phyloP scores from a whole-genome alignment of 192 early-diverging fungal genomes.

The Physocladia obscura region DNA sequence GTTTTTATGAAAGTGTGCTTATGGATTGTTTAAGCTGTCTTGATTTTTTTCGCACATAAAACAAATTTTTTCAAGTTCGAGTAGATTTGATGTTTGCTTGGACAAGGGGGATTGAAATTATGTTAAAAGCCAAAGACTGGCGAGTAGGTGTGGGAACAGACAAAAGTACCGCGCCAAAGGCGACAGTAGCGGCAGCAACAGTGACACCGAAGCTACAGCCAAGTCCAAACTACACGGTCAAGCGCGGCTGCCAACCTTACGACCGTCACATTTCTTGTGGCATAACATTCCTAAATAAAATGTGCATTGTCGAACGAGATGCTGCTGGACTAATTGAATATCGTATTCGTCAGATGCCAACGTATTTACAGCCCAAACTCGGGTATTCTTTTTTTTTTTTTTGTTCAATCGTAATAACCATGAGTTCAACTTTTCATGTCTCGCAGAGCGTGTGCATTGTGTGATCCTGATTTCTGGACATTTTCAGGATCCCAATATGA shows the following conservation, averaged over 20 bases:
- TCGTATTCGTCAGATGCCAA: no score
- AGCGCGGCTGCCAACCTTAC: conserved; percentile 28
- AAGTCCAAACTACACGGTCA: conserved; percentile 22
- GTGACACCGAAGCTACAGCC: background rate
- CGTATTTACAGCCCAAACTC: no score
- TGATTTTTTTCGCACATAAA: background rate
- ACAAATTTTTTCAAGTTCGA: no score
- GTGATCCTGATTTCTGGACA: conserved; percentile 38
- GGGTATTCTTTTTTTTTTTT: background rate
- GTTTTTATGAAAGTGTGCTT: no score
- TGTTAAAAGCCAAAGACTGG: background rate
- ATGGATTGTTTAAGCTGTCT: no score
- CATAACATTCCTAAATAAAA: background rate
- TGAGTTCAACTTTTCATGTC: background rate
- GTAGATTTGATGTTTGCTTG: background rate
- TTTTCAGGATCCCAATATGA: conserved; percentile 43
- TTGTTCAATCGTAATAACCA: background rate
- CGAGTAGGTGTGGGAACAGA: no score
- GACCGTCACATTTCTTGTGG: conserved; percentile 14
- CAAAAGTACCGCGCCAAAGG: no score
- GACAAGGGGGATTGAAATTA: background rate
- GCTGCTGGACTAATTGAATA: conserved; percentile 22
- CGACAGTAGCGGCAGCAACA: background rate
- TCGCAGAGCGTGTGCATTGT: conserved; percentile 33
- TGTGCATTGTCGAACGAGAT: conserved; percentile 17